Base-by-base conservation (phyloP, 1,284 basidiomycete genomes). In the Moesziomyces sp. region DNA sequence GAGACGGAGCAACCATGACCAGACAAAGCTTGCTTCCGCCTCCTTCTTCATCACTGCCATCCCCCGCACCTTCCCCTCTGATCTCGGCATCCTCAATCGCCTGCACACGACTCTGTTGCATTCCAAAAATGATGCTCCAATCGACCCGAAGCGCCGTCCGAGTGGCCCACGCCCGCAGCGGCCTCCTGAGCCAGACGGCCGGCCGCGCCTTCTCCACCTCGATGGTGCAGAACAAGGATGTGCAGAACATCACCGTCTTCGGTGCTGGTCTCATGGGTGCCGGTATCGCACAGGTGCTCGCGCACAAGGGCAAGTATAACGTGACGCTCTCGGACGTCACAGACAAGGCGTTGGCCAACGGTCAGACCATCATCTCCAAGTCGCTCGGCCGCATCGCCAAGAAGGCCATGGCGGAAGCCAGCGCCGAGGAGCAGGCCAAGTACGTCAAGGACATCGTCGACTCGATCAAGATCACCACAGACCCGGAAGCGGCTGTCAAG, bases 301-400 rank as follows among this genome's bases (percentile, higher is more conserved):
- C 81, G 23, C 74, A 82, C 71, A 81, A 82, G 64, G 82, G 81
- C 60, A 71, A 77, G 58, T 80, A 79, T 76, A 81, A 85, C 58
- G 85, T 85, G n/a, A 84, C 81, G 4, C 82, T 85, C 35, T 81
- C 85, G 42, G 85, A 85, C 65, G 78, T 84, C 19, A 80, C 79
- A 9, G 73, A 80, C 52, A 76, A 82, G 85, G 87, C 86, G 18
- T 70, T 86, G 21, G 78, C 84, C 54, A 88, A 88, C 76, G 88
- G 88, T 26, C 80, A 86, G 46, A 84, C 78, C 47, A 88, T 88
- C 84, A 89, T 89, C 77, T 76, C 83, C 65, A 88, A 87, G 76
- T 88, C 87, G 11, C 83, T 89, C 23, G 77, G 82, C 1, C 85
- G 88, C 35, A 85, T 88, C 58, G 87, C 86, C 7, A 82, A 83